Evolutionary conservation across 2,329 filamentous ascomycete genomes (phyloP).

Genomic region (Tolypocladium tropicale): DNA sequence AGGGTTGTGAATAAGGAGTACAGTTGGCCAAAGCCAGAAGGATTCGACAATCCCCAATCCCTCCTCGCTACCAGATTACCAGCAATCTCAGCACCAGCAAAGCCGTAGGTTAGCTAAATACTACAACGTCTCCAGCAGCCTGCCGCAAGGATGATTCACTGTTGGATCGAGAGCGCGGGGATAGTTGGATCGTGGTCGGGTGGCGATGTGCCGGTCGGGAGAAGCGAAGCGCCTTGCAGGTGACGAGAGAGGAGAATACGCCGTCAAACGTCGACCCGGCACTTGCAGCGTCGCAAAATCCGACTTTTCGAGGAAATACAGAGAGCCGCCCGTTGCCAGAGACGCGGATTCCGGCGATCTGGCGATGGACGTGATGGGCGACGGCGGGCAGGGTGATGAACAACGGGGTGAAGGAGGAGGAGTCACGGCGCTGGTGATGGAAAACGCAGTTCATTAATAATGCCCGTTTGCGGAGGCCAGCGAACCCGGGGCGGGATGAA

Average conservation of each 20-base stretch:
- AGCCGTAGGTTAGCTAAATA: constrained; percentile 15
- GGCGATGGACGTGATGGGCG: background rate
- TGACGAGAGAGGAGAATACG: background rate
- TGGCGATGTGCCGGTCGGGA: background rate
- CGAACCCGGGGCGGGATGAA: background rate
- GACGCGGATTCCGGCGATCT: background rate
- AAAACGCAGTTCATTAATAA: constrained; percentile 1
- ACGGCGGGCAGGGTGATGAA: background rate
- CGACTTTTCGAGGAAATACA: background rate
- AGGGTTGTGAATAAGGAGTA: constrained; percentile 28
- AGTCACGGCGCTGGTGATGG: background rate
- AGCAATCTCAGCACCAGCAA: constrained; percentile 20
- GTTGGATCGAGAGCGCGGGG: background rate
- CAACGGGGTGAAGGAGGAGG: background rate
- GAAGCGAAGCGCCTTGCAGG: too few species aligned
- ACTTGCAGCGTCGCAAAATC: background rate
- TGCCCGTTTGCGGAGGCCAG: background rate
- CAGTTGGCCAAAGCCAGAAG: constrained; percentile 26
- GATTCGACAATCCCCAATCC: constrained; percentile 20
- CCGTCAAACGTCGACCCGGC: too few species aligned
- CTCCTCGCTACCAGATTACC: constrained; percentile 26
- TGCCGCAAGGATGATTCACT: background rate
- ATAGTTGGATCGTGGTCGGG: background rate
- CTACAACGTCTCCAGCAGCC: constrained; percentile 7
- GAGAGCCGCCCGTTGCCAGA: background rate